Percentiles rank a stretch among this genome's conserved stretches.
Conservation (phyloP, 208 protist species). For the Leishmania major region DNA sequence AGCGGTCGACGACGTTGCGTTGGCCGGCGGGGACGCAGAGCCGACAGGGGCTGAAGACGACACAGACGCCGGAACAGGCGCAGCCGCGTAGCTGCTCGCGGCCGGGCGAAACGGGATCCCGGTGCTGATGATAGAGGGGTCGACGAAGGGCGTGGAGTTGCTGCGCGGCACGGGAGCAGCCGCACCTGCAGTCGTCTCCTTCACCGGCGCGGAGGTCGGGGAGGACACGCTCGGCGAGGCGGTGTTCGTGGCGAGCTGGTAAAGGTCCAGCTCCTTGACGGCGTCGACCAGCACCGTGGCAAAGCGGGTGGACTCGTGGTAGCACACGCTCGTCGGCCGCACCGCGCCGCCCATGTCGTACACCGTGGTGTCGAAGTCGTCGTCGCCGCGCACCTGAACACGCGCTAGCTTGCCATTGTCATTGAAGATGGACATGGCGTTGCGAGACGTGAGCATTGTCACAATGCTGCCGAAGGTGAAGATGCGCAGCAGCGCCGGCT, state of each 20-base stretch:
- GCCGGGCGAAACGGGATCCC: conserved; percentile 26
- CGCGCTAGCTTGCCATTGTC: conserved; percentile 42
- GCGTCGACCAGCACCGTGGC: conserved; percentile 45
- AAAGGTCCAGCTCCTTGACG: conserved; percentile 42
- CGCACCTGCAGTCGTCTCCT: conserved; percentile 7
- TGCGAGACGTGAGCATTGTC: conserved; percentile 59
- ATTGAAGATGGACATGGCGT: conserved; percentile 83
- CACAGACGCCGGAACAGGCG: conserved; percentile 1
- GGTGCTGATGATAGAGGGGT: conserved; percentile 43
- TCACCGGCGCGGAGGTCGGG: not conserved
- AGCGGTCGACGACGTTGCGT: conserved; percentile 16
- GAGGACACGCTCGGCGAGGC: conserved; percentile 6
- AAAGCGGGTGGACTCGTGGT: conserved; percentile 54
- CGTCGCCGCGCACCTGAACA: conserved; percentile 36
- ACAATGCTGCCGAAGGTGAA: conserved; percentile 66
- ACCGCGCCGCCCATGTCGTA: conserved; percentile 38
- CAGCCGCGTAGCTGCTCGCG: conserved; percentile 7
- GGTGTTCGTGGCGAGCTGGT: conserved; percentile 38
- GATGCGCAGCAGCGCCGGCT: conserved; percentile 69
- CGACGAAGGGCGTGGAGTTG: conserved; percentile 18
- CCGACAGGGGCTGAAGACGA: not conserved
- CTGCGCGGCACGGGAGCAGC: not conserved
- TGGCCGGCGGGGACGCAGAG: not conserved
- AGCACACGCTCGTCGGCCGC: conserved; percentile 61
- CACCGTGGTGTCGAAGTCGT: conserved; percentile 32